phyloP scores from a whole-genome alignment of 106 monocot genomes.

The Dendrobium chrysotoxum region DNA sequence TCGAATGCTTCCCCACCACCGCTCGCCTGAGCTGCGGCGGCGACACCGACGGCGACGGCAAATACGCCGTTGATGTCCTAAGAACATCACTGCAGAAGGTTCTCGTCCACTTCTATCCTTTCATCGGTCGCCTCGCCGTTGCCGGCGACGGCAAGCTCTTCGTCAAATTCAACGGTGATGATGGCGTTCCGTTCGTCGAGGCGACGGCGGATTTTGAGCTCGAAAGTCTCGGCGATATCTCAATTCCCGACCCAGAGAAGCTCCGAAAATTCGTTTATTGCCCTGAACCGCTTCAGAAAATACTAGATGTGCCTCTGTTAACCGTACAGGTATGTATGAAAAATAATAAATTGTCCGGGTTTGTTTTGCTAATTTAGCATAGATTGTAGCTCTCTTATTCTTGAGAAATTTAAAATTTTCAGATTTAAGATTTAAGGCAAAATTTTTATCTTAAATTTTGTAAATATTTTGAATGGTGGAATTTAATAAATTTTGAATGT shows the following conservation, averaged over 20 bases:
- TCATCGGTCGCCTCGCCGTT: conserved; percentile 26
- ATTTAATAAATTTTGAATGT: too few relatives aligned
- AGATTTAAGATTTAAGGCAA: too few relatives aligned
- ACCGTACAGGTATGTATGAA: conserved; percentile 14
- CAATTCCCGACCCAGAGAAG: conserved; percentile 21
- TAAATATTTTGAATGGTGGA: too few relatives aligned
- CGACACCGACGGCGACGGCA: too few relatives aligned
- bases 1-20: conserved; percentile 26
- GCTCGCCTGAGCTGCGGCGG: not conserved
- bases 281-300: conserved; percentile 16
- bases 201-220: conserved; percentile 37
- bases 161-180: conserved; percentile 16
- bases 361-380: too few relatives aligned
- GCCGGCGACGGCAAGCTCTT: conserved; percentile 36
- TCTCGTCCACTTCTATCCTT: conserved; percentile 36
- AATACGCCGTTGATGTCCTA: conserved; percentile 3
- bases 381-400: too few relatives aligned
- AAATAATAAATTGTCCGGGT: too few relatives aligned
- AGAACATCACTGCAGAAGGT: conserved; percentile 33
- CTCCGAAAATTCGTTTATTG: conserved; percentile 32
- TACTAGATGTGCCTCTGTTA: not conserved
- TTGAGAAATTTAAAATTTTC: too few relatives aligned
- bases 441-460: too few relatives aligned
- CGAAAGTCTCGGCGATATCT: conserved; percentile 25
- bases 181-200: conserved; percentile 44